Conservation (phyloP, 345 rosid species). For the Lepidium aucheri region DNA sequence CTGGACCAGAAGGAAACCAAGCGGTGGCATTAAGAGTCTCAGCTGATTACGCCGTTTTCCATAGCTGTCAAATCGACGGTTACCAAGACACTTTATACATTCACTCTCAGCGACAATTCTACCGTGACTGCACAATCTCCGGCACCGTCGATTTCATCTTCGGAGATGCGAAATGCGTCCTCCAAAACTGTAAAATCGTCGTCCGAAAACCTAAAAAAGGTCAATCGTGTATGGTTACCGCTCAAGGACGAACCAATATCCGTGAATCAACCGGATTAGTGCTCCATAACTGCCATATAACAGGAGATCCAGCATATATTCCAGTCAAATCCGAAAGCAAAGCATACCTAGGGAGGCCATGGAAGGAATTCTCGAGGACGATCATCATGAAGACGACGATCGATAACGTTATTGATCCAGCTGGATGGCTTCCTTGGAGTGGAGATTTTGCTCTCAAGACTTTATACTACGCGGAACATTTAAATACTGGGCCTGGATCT, state of each 20-base stretch:
- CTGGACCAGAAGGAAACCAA: slow-evolving; percentile 50
- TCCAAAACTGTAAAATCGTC: slow-evolving; percentile 60
- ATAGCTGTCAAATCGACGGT: slow-evolving; percentile 52
- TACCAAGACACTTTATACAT: slow-evolving; percentile 64
- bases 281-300: slow-evolving; percentile 54
- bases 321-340: slow-evolving; percentile 30
- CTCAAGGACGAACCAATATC: slow-evolving; percentile 49
- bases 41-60: slow-evolving; percentile 42
- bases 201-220: slow-evolving; percentile 37
- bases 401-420: slow-evolving; percentile 44
- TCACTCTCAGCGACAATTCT: slow-evolving; percentile 65
- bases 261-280: slow-evolving; percentile 45
- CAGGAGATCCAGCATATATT: slow-evolving; percentile 31
- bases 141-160: slow-evolving; percentile 78
- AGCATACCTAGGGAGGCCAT: slow-evolving; percentile 73
- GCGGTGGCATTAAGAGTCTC: slow-evolving; percentile 69
- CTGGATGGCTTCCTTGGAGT: slow-evolving; percentile 54
- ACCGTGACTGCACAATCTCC: slow-evolving; percentile 55
- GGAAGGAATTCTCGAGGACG: slow-evolving; percentile 51
- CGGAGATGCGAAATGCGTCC: slow-evolving; percentile 43
- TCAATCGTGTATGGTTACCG: slow-evolving; percentile 53
- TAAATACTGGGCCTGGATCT: slow-evolving; percentile 61
- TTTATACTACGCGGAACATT: slow-evolving; percentile 45
- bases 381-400: slow-evolving; percentile 48
- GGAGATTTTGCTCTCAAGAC: slow-evolving; percentile 47